These are phyloP conservation scores for Penicillium alfredii DNA, from an alignment of 495 filamentous ascomycete species.

Conservation along the genomic window DNA sequence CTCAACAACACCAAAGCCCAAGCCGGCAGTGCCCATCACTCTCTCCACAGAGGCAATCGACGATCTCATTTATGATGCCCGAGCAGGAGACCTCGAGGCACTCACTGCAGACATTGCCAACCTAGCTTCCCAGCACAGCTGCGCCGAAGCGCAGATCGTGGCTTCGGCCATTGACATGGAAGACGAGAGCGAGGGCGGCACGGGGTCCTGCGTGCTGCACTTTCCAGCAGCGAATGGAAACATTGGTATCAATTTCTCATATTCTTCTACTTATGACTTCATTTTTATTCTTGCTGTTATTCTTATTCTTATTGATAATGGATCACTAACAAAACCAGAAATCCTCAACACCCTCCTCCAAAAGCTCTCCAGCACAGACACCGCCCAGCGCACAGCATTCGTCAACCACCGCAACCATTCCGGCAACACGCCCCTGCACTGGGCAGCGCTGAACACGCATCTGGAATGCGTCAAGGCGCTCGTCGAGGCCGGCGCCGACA, in stretches of 20 bases:
- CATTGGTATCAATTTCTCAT: conserved; percentile 46
- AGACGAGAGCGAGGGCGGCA: conserved; percentile 56
- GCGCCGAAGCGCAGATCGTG: conserved; percentile 52
- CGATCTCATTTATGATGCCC: conserved; percentile 80
- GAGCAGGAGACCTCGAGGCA: conserved; percentile 65
- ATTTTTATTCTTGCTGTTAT: neutral
- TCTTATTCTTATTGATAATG: neutral
- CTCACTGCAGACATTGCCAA: conserved; percentile 54
- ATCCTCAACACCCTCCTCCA: conserved; percentile 46
- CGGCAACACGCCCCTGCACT: conserved; percentile 88
- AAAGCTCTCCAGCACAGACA: conserved; percentile 26
- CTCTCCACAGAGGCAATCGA: conserved; percentile 73
- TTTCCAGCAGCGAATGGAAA: conserved; percentile 90
- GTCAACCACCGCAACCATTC: conserved; percentile 67
- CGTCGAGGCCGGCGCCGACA: conserved; percentile 65
- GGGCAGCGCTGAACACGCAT: conserved; percentile 86
- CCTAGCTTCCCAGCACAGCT: conserved; percentile 49
- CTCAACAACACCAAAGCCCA: conserved; percentile 17
- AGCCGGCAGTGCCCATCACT: conserved; percentile 29
- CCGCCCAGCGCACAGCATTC: conserved; percentile 27
- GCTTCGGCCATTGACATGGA: conserved; percentile 59
- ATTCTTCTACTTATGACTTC: neutral
- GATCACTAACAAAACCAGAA: conserved; percentile 27
- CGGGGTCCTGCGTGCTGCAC: conserved; percentile 58
- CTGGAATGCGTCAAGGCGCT: conserved; percentile 71